These are phyloP conservation scores for Leucocoprinus sp. DNA, from an alignment of 768 basidiomycete species.

Conservation along the genomic window DNA sequence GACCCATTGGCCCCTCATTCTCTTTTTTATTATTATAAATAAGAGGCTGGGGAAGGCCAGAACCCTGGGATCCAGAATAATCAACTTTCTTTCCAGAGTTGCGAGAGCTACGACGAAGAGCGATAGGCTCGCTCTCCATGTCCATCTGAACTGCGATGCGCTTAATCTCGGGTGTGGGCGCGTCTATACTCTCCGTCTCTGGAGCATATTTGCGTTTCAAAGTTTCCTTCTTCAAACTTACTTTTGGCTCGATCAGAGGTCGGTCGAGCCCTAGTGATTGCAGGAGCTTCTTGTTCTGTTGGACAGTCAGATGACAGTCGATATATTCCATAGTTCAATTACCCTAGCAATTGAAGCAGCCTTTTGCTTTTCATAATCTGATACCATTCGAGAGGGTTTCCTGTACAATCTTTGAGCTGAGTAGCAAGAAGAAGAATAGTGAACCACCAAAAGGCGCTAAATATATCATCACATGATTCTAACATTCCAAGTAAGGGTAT, in stretches of 20 bases:
- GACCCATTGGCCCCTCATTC: conserved; percentile 29
- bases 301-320: not conserved
- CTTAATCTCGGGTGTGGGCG: conserved; percentile 21
- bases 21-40: conserved; percentile 25
- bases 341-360: conserved; percentile 27
- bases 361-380: conserved; percentile 23
- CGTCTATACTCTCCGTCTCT: conserved; percentile 14
- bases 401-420: not conserved
- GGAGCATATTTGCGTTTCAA: conserved; percentile 21
- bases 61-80: conserved; percentile 39
- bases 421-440: not conserved
- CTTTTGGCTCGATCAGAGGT: conserved; percentile 41
- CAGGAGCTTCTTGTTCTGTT: conserved; percentile 37
- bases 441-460: not conserved
- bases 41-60: conserved; percentile 29
- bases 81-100: conserved; percentile 51
- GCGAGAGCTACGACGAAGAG: conserved; percentile 59
- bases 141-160: conserved; percentile 22
- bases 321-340: not conserved
- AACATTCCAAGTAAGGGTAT: too few species aligned
- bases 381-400: conserved; percentile 16
- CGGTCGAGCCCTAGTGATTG: conserved; percentile 35
- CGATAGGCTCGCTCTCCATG: conserved; percentile 15
- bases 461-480: conserved; percentile 7
- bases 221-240: conserved; percentile 24